Evolutionary conservation across 441 rosid genomes (phyloP).

Genomic region (Melastoma candidum): DNA sequence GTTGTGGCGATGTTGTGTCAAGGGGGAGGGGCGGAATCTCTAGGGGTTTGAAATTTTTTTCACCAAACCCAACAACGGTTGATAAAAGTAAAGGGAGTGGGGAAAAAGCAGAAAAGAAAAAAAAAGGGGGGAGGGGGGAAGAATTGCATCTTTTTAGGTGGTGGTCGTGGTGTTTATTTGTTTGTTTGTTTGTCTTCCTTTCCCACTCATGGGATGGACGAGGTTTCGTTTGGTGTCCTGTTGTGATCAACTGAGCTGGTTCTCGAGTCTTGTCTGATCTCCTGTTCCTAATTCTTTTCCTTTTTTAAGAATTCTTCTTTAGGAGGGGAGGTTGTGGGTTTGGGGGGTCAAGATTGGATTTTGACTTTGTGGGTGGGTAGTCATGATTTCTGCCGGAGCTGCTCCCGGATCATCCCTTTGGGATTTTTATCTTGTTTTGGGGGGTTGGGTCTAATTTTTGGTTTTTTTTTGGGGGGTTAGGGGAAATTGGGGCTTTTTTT

Average conservation of each 20-base stretch:
- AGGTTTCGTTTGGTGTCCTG: not conserved
- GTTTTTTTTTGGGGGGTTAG: not conserved
- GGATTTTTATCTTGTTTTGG: conserved; percentile 15
- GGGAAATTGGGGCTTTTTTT: conserved; percentile 19
- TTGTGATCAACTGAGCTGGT: conserved; percentile 13
- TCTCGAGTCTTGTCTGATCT: conserved; percentile 14
- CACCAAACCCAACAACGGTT: too few species aligned
- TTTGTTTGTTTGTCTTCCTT: conserved; percentile 7
- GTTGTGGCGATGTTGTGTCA: too few species aligned
- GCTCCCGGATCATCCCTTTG: conserved; percentile 4
- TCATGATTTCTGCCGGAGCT: conserved; percentile 20
- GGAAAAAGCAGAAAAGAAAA: too few species aligned
- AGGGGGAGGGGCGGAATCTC: too few species aligned
- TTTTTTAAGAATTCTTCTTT: conserved; percentile 11
- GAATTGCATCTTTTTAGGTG: too few species aligned
- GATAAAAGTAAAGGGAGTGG: too few species aligned
- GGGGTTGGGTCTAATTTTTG: conserved; percentile 13
- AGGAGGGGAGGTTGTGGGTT: conserved; percentile 6
- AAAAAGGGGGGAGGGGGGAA: too few species aligned
- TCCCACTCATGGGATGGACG: not conserved
- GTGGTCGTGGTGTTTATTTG: conserved; percentile 8
- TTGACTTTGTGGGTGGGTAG: conserved; percentile 22
- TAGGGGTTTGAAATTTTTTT: too few species aligned
- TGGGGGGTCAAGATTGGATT: conserved; percentile 21
- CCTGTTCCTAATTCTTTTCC: conserved; percentile 5